Conservation (phyloP, 306 rosid genomes). For the Vigna radiata region DNA sequence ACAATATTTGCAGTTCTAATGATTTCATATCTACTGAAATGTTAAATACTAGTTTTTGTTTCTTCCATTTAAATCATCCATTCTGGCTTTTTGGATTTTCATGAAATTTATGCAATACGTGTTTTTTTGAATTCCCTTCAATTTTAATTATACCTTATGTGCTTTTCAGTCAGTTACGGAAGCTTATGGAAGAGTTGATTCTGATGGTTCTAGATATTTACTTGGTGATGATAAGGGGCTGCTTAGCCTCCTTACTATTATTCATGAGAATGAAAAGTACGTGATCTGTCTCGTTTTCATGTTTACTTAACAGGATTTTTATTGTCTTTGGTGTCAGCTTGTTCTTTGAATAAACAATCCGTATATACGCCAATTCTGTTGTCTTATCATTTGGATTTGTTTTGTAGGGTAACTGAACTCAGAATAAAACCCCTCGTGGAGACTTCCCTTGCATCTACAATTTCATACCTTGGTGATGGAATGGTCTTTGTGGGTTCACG, state of each 20-base stretch:
- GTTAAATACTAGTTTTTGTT: conserved; percentile 41
- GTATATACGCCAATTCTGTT: too few relatives aligned
- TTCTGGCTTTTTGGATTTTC: conserved; percentile 1
- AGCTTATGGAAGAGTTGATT: conserved; percentile 96
- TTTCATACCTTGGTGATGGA: conserved; percentile 94
- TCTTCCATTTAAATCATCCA: conserved; percentile 20
- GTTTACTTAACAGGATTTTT: not conserved
- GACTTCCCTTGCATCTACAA: conserved; percentile 96
- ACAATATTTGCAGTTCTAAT: too few relatives aligned
- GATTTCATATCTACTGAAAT: too few relatives aligned
- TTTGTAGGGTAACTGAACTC: too few relatives aligned
- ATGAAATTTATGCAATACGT: not conserved
- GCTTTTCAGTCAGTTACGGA: conserved; percentile 72
- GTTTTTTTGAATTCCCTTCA: conserved; percentile 26
- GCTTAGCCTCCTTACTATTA: conserved; percentile 89
- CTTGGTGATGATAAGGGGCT: conserved; percentile 95
- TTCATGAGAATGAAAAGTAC: conserved; percentile 94
- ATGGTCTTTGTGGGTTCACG: conserved; percentile 90
- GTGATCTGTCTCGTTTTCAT: conserved; percentile 36
- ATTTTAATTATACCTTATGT: conserved; percentile 40
- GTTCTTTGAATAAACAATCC: too few relatives aligned
- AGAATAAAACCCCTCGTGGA: too few relatives aligned
- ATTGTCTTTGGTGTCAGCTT: too few relatives aligned
- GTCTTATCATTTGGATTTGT: too few relatives aligned
- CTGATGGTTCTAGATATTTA: conserved; percentile 96